phyloP scores from a whole-genome alignment of 2,329 filamentous ascomycete species.

The Colletotrichum somersetense region DNA sequence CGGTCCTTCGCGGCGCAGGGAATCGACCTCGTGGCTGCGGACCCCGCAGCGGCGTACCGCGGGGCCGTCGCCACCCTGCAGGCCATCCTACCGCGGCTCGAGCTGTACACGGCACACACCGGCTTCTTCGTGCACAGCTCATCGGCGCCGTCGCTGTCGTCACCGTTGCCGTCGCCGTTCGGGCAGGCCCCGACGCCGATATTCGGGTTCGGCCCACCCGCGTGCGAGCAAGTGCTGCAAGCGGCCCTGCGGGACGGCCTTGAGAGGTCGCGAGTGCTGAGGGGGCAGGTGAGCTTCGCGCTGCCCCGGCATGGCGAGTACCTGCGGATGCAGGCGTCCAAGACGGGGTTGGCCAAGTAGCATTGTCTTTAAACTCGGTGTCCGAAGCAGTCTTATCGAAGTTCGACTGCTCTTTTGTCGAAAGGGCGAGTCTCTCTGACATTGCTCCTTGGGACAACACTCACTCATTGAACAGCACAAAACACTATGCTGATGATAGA shows the following conservation, averaged over 20 bases:
- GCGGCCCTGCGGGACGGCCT: slow-evolving; percentile 6
- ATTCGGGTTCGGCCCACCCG: slow-evolving; percentile 6
- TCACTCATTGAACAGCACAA: no score
- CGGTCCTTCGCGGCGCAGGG: slow-evolving; percentile 16
- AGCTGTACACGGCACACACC: slow-evolving; percentile 32
- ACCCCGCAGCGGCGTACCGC: slow-evolving; percentile 17
- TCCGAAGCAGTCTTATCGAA: neutral
- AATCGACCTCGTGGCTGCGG: slow-evolving; percentile 14
- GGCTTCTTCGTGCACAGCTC: slow-evolving; percentile 5
- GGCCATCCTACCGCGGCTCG: slow-evolving; percentile 16
- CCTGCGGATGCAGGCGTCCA: slow-evolving; percentile 25
- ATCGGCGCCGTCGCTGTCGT: neutral
- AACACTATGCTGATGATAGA: neutral
- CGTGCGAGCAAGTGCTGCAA: slow-evolving; percentile 22
- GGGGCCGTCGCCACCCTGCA: slow-evolving; percentile 25
- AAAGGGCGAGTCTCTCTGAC: neutral
- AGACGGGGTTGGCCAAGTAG: slow-evolving; percentile 13
- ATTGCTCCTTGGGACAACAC: neutral
- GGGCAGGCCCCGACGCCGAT: neutral
- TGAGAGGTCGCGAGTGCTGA: slow-evolving; percentile 13
- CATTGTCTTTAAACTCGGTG: neutral
- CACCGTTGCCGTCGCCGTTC: neutral
- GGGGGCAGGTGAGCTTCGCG: neutral
- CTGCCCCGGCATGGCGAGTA: slow-evolving; percentile 25
- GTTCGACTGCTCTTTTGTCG: neutral